Evolutionary conservation across 1,284 basidiomycete species (phyloP).

Genomic region (Puccinia triticina): DNA sequence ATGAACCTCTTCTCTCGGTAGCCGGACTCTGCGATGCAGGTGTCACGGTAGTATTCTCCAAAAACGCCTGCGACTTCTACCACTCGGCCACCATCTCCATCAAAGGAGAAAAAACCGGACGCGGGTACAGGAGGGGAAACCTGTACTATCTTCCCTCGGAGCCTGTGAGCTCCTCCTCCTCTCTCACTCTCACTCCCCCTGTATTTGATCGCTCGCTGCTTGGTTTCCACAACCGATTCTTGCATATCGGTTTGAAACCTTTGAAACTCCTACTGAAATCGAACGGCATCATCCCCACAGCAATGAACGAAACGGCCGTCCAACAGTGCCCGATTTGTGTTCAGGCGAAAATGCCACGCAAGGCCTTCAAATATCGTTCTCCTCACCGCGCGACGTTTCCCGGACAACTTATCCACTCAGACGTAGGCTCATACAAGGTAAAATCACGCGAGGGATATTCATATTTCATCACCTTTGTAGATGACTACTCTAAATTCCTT

Average conservation of each 20-base stretch:
- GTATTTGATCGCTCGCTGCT: background rate
- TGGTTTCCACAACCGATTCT: background rate
- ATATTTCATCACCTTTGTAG: background rate
- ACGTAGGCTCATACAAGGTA: background rate
- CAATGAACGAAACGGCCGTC: background rate
- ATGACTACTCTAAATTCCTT: slow-evolving; percentile 8
- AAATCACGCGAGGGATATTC: background rate
- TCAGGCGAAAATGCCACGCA: background rate
- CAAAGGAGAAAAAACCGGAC: no score
- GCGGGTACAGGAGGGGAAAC: background rate
- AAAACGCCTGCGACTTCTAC: background rate
- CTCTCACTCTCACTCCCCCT: background rate
- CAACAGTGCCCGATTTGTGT: slow-evolving; percentile 7
- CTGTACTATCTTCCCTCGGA: background rate
- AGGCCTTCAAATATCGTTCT: background rate
- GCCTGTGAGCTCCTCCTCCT: background rate
- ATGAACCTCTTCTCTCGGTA: background rate
- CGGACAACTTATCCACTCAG: slow-evolving; percentile 26
- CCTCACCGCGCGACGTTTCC: background rate
- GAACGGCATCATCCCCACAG: background rate
- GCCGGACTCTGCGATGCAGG: background rate
- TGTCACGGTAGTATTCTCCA: background rate
- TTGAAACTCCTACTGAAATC: slow-evolving; percentile 3
- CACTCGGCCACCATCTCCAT: no score
- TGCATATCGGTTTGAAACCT: background rate